Base-by-base conservation (phyloP, 2,329 filamentous ascomycete genomes). In the Camillea tinctor region DNA sequence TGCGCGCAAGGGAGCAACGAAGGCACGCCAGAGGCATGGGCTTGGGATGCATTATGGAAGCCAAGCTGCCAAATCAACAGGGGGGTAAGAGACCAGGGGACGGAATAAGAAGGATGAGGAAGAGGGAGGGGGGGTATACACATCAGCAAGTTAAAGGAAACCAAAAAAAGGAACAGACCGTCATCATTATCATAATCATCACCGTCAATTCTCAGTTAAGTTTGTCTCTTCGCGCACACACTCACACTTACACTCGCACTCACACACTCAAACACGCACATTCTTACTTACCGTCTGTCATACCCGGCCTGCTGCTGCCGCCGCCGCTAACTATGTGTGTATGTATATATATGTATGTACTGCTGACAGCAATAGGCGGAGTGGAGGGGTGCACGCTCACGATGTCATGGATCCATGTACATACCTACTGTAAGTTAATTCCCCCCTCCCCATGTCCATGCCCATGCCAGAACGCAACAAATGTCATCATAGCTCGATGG, bases 1-100 rank as follows among this genome's bases (percentile, higher is more conserved):
- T 68, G 66, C 66, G 64, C 59, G 63, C 65, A 61, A 68, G 65
- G 66, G 65, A 63, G 54, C 54, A 36, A 23, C 19, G 49, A 50
- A 50, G 36, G 36, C 36, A 44, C 17, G 36, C 36, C 36, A 44
- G 61, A 61, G 60, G 64, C 65, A 55, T 60, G 58, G 58, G 53
- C 52, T 49, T 50, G 53, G 53, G 62, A 59, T 63, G 57, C 64
- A 64, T 50, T 60, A 64, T 61, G 59, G 57, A 56, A 66, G 57
- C 61, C 60, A 61, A 63, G 56, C 56, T 54, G 60, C 54, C 61
- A 64, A 59, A 63, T 57, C 58, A 61, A 58, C 62, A 64, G 62
- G 62, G 58, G 62, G 52, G 24, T 3, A 8, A 26, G 3, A 13
- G 30, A 26, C 52, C 24, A 20, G 50, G 54, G 50, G 60, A 55